These are phyloP conservation scores for Achlya hypogyna DNA, from an alignment of 352 stramenopile genomes.

Conservation along the genomic window DNA sequence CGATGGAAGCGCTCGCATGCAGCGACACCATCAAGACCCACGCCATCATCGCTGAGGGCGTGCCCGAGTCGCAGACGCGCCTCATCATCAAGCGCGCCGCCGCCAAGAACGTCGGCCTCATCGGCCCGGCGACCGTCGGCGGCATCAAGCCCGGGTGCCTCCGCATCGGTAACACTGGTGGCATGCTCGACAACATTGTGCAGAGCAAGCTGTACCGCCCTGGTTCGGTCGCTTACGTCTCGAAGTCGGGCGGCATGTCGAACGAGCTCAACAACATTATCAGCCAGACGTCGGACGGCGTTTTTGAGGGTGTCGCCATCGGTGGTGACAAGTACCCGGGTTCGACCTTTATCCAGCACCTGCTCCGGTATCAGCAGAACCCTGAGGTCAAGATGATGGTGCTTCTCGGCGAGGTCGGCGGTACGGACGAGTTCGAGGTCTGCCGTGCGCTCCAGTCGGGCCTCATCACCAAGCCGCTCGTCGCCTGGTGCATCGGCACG, in stretches of 20 bases:
- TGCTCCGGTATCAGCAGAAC: conserved; percentile 94
- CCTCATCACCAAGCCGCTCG: conserved; percentile 93
- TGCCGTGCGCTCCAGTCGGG: conserved; percentile 88
- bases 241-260: conserved; percentile 94
- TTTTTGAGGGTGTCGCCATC: conserved; percentile 93
- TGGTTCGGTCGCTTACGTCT: conserved; percentile 94
- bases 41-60: conserved; percentile 95
- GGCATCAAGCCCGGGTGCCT: conserved; percentile 96
- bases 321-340: conserved; percentile 94
- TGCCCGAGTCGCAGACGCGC: conserved; percentile 92
- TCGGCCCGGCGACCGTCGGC: conserved; percentile 93
- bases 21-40: conserved; percentile 91
- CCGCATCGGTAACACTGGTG: conserved; percentile 95
- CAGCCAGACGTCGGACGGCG: conserved; percentile 90
- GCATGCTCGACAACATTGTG: conserved; percentile 98
- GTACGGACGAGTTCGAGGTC: conserved; percentile 94
- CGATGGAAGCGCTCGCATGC: conserved; percentile 91
- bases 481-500: conserved; percentile 97
- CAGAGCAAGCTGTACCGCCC: conserved; percentile 95
- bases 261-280: conserved; percentile 99
- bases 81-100: conserved; percentile 90
- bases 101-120: conserved; percentile 89
- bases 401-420: conserved; percentile 92
- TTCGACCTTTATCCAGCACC: conserved; percentile 94
- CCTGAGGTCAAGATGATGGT: conserved; percentile 95